These are phyloP conservation scores for Pharnaceum exiguum DNA, from an alignment of 148 eudicot species.

Conservation along the genomic window DNA sequence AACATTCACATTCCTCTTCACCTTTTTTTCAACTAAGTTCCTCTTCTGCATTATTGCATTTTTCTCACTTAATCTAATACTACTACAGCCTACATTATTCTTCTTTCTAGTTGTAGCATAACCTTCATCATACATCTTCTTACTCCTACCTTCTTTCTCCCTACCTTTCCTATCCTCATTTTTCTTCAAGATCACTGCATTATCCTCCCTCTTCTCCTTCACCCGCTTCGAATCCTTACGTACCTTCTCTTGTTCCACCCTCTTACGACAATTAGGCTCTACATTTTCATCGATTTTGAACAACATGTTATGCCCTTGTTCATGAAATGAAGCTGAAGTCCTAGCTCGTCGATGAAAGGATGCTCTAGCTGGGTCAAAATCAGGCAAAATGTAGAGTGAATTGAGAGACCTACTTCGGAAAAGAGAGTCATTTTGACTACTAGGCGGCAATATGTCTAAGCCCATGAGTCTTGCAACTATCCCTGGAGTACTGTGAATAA, in stretches of 20 bases:
- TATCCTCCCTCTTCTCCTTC: background rate
- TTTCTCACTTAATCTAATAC: constrained; percentile 13
- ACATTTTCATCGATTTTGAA: constrained; percentile 3
- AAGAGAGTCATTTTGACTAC: constrained; percentile 18
- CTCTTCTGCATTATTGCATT: background rate
- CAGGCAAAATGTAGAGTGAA: constrained; percentile 28
- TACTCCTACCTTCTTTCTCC: background rate
- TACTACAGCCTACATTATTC: background rate
- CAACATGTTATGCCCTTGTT: constrained; percentile 18
- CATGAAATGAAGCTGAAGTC: constrained; percentile 44
- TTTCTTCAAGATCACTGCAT: background rate
- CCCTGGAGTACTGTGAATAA: constrained; percentile 45
- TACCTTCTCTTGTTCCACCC: background rate
- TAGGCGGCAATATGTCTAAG: constrained; percentile 45
- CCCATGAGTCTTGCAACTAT: constrained; percentile 66
- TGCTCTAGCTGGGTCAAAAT: constrained; percentile 26
- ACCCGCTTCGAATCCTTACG: background rate
- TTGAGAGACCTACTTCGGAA: constrained; percentile 56
- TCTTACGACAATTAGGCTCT: background rate
- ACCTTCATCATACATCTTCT: constrained; percentile 16
- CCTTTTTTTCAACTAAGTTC: constrained; percentile 6
- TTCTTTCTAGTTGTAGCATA: background rate
- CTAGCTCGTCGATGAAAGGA: constrained; percentile 31
- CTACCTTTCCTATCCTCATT: background rate
- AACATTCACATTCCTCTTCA: background rate